Evolutionary conservation across 2,329 filamentous ascomycete genomes (phyloP), one percentile per base, ranked within the genome.

Genomic region (Boeremia lycopersici): DNA sequence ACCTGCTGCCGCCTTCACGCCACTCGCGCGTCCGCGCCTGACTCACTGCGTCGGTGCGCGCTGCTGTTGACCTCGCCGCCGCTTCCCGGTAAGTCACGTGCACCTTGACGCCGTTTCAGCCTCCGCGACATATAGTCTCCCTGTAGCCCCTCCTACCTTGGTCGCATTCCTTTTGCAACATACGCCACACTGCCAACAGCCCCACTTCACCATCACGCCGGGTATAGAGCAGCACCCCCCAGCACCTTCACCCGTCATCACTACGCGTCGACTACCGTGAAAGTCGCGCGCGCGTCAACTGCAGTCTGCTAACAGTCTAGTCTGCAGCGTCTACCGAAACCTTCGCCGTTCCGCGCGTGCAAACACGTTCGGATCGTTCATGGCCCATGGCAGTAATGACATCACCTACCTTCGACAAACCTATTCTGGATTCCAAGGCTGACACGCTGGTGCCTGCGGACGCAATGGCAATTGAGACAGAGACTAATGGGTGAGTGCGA

Each of bases 401-500:
- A 61, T 70, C 71, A 68, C 61, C 74, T 54, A 60, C 67, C 57
- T 60, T 72, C 58, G 72, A 75, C 41, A 70, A 71, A 62, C 59
- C 69, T 48, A 59, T 73, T 46, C 64, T 77, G 68, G 82, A 82
- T 67, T 74, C 81, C 67, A 86, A 85, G 76, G 74, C 78, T 69
- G 77, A 75, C 69, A 76, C 80, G 47, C 65, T 70, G 63, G 64
- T 74, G 72, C 74, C 77, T 65, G 73, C 76, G 67, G 78, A 80
- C 65, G 78, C 77, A 63, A 83, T 83, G 79, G 78, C 80, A 55
- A 75, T 84, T 53, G 78, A 84, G 66, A 72, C 76, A 57, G 78
- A 81, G 39, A 76, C 82, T 65, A 85, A 86, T 70, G 84, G 84
- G 85, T 87, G 78, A 82, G 84, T 83, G 46, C 54, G 47, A 59